Percentiles rank a stretch among this genome's conserved stretches.
These are phyloP conservation scores for Pinus albicaulis DNA, from an alignment of 75 land plant species.

Conservation along the genomic window DNA sequence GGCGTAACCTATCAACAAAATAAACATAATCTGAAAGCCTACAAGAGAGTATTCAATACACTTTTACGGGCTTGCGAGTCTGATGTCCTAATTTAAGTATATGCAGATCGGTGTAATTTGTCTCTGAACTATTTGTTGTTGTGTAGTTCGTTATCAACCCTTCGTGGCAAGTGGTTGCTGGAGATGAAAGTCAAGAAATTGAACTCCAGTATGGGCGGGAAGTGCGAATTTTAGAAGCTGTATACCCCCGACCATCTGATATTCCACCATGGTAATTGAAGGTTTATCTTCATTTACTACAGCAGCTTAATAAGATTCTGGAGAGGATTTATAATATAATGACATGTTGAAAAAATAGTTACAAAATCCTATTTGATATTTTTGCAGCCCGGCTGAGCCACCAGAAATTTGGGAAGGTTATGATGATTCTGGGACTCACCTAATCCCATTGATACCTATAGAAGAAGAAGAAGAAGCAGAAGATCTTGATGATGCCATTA, in stretches of 20 bases:
- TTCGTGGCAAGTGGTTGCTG: constrained; percentile 74
- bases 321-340: neutral
- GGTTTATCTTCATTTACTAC: neutral
- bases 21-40: neutral
- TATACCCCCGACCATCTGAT: constrained; percentile 74
- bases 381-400: constrained; percentile 62
- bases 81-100: neutral
- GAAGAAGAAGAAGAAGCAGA: constrained; percentile 70
- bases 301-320: neutral
- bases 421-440: constrained; percentile 38
- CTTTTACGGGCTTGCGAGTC: constrained; percentile 15
- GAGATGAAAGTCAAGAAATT: constrained; percentile 73
- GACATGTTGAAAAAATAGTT: neutral
- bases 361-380: neutral
- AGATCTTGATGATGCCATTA: constrained; percentile 10
- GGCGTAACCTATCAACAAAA: neutral
- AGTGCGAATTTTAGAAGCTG: constrained; percentile 76
- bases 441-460: constrained; percentile 61
- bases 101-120: neutral
- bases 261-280: constrained; percentile 70
- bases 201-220: constrained; percentile 54
- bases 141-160: constrained; percentile 50
- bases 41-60: neutral
- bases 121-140: constrained; percentile 3
- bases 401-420: constrained; percentile 18